Percentiles rank a stretch among this genome's conserved stretches.
These are phyloP conservation scores for Calonectria henricotiae DNA, from an alignment of 2,329 filamentous ascomycete species.

Conservation along the genomic window DNA sequence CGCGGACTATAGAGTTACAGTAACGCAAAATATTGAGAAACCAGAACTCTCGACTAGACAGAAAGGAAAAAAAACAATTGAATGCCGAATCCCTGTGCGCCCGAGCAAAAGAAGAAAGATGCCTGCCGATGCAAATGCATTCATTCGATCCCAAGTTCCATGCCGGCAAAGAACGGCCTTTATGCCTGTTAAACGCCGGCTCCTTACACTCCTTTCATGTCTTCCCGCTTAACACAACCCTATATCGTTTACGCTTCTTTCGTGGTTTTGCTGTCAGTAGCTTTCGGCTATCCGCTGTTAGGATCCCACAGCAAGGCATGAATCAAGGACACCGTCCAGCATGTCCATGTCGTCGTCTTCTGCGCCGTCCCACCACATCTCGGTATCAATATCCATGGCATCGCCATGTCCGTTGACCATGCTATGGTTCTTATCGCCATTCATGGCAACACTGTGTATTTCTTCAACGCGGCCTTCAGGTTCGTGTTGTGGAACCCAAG, in stretches of 20 bases:
- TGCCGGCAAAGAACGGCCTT: slow-evolving; percentile 34
- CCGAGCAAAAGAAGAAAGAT: slow-evolving; percentile 47
- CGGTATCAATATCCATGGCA: slow-evolving; percentile 74
- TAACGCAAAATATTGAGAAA: slow-evolving; percentile 25
- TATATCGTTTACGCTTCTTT: slow-evolving; percentile 11
- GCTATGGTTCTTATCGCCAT: slow-evolving; percentile 57
- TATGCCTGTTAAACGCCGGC: slow-evolving; percentile 50
- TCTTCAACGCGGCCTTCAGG: slow-evolving; percentile 51
- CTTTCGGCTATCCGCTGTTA: slow-evolving; percentile 36
- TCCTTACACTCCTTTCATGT: slow-evolving; percentile 47
- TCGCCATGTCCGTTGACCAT: slow-evolving; percentile 69
- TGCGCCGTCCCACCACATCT: slow-evolving; percentile 76
- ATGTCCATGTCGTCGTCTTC: slow-evolving; percentile 67
- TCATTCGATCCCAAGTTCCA: slow-evolving; percentile 39
- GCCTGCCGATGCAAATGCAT: slow-evolving; percentile 50
- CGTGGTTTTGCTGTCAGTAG: background rate
- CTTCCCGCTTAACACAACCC: slow-evolving; percentile 12
- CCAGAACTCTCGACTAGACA: slow-evolving; percentile 33
- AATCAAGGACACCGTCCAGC: slow-evolving; percentile 73
- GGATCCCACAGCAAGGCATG: slow-evolving; percentile 67
- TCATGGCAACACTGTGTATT: slow-evolving; percentile 55
- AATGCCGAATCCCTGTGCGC: slow-evolving; percentile 45
- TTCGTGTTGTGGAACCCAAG: slow-evolving; percentile 64
- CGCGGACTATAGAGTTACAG: slow-evolving; percentile 46
- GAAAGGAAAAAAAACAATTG: slow-evolving; percentile 9